Base-by-base conservation (phyloP, 805 yeast species). In the Yamadazyma tumulicola region DNA sequence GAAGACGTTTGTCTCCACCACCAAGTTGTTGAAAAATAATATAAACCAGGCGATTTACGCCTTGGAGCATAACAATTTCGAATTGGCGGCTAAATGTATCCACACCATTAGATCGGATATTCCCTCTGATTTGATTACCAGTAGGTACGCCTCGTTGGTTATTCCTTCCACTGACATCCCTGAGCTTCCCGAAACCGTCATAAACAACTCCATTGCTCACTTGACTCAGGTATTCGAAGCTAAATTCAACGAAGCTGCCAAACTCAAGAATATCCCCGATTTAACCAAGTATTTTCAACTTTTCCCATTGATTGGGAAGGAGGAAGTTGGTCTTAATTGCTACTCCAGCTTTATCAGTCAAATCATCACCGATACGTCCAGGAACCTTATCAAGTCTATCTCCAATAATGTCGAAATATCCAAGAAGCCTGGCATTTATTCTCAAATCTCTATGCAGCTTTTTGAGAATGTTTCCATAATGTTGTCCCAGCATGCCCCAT, bases 141-240 rank as follows among this genome's bases (percentile, higher is more conserved):
- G 95, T 13, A 66, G 74, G 35, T 88, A 82, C 56, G 91, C 95
- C 2, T 72, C 79, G 32, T 78, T 71, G 29, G 85, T 84, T 49
- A 91, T 91, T 12, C 98, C 98, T 0, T 79, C 95, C 0, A 67
- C 83, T 8, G 94, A 86, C 37, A 69, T 88, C 11, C 95, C 96
- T 0, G 95, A 86, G 32, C 62, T 74, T 34, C 97, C 98, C 0
- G 51, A 55, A 7, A 69, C 60, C 2, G 60, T 84, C 0, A 48
- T 93, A 1, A 52, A 61, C 1, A 63, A 64, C 10, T 85, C 94
- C 79, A 71, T 77, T 4, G 64, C 60, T 2, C 70, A 77, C 23
- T 65, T 93, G 38, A 77, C 75, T 4, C 53, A 54, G 1, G 59
- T 77, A 3, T 87, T 89, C 49, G 59, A 68, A 22, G 51, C 63